These are phyloP conservation scores for Candida parachauliodes DNA, from an alignment of 805 yeast genomes.

Conservation along the genomic window DNA sequence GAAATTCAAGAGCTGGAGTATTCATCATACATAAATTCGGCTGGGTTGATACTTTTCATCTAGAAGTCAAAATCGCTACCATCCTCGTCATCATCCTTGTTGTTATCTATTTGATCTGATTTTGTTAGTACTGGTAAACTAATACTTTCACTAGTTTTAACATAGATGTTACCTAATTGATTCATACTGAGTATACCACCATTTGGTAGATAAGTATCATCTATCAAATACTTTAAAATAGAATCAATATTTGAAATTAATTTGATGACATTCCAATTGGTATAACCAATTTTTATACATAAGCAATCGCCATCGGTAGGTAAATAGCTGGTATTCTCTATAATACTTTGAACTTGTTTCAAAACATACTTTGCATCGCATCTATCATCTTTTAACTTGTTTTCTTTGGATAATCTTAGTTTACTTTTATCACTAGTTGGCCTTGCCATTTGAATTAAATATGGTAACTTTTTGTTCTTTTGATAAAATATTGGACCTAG, in stretches of 20 bases:
- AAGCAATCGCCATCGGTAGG: conserved; percentile 64
- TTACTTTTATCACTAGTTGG: conserved; percentile 27
- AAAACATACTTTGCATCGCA: conserved; percentile 65
- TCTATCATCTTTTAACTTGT: conserved; percentile 50
- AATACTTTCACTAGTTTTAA: conserved; percentile 65
- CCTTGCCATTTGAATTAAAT: conserved; percentile 57
- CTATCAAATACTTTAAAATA: conserved; percentile 47
- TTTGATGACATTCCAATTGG: conserved; percentile 40
- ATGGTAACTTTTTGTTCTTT: conserved; percentile 64
- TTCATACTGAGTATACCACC: conserved; percentile 51
- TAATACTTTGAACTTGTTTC: conserved; percentile 62
- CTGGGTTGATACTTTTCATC: no score
- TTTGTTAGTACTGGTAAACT: conserved; percentile 51
- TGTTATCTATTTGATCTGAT: conserved; percentile 1
- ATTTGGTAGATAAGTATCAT: conserved; percentile 44
- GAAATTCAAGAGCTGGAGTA: no score
- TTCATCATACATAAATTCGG: no score
- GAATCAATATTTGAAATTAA: conserved; percentile 52
- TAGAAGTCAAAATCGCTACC: conserved; percentile 17
- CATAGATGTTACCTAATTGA: conserved; percentile 48
- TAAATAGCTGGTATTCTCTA: conserved; percentile 54
- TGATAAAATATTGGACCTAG: conserved; percentile 61
- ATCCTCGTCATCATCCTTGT: conserved; percentile 12
- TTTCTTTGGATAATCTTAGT: conserved; percentile 4
- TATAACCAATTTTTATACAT: conserved; percentile 56